Evolutionary conservation across 192 early-diverging fungal species (phyloP).

Genomic region (Phycomyces nitens): DNA sequence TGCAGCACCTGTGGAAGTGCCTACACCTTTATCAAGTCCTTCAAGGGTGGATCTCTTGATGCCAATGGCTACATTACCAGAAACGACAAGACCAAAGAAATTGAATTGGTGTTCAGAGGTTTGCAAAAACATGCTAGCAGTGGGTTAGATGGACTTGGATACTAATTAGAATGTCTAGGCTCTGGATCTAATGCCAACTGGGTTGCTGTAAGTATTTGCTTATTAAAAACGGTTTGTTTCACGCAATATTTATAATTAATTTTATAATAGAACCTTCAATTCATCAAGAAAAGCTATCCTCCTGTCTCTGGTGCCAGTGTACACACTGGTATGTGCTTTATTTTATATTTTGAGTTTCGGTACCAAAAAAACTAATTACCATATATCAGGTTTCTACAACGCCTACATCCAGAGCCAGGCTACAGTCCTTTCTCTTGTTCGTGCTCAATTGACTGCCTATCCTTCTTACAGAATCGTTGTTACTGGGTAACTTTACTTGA

Average conservation of each 20-base stretch:
- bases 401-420: constrained; percentile 7
- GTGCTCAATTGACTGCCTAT: constrained; percentile 6
- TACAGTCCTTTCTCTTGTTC: background rate
- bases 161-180: background rate
- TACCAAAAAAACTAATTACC: background rate
- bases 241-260: background rate
- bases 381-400: constrained; percentile 16
- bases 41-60: background rate
- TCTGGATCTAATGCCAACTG: background rate
- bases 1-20: constrained; percentile 3
- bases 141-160: background rate
- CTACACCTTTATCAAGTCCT: constrained; percentile 5
- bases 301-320: constrained; percentile 5
- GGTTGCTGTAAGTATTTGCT: constrained; percentile 7
- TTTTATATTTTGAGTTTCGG: background rate
- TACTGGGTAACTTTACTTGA: constrained; percentile 18
- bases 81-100: constrained; percentile 2
- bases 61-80: constrained; percentile 8
- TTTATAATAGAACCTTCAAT: constrained; percentile 10
- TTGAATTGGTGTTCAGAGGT: constrained; percentile 12
- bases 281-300: background rate
- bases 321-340: constrained; percentile 4
- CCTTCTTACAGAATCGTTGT: constrained; percentile 22
- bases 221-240: no score
- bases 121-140: background rate